phyloP scores from a whole-genome alignment of 768 basidiomycete genomes.

The Trametes punicea region DNA sequence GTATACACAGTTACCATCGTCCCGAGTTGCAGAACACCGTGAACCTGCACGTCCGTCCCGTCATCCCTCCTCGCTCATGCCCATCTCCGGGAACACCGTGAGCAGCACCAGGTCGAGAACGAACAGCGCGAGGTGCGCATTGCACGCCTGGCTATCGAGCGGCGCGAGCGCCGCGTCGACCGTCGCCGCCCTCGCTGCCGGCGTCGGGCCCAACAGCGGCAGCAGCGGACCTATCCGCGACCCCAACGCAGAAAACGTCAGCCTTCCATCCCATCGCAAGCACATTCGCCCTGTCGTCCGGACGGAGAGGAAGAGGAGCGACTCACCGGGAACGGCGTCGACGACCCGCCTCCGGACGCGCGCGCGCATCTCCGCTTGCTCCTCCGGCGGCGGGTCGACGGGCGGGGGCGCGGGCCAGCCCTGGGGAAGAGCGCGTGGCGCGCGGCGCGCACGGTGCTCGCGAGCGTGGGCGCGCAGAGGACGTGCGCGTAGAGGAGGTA shows the following conservation, averaged over 20 bases:
- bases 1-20: not conserved
- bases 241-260: too few relatives aligned
- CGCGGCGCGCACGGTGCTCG: conserved; percentile 49
- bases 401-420: conserved; percentile 80
- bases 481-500: conserved; percentile 58
- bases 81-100: conserved; percentile 76
- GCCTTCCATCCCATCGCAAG: not conserved
- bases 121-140: conserved; percentile 72
- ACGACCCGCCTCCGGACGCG: conserved; percentile 39
- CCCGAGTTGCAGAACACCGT: not conserved
- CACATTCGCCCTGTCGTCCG: not conserved
- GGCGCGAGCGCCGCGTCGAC: conserved; percentile 57
- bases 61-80: conserved; percentile 24
- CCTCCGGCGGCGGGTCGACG: conserved; percentile 72
- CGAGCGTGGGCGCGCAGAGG: conserved; percentile 49
- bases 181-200: conserved; percentile 36
- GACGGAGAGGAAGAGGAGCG: not conserved
- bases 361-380: conserved; percentile 57
- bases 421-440: conserved; percentile 80
- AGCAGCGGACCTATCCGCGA: conserved; percentile 37
- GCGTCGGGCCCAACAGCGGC: conserved; percentile 53
- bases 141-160: conserved; percentile 63
- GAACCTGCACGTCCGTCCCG: not conserved
- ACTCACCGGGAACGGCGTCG: conserved; percentile 43
- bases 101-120: conserved; percentile 71